Evolutionary conservation across 2,329 filamentous ascomycete genomes (phyloP).

Genomic region (Talaromyces pinophilus): DNA sequence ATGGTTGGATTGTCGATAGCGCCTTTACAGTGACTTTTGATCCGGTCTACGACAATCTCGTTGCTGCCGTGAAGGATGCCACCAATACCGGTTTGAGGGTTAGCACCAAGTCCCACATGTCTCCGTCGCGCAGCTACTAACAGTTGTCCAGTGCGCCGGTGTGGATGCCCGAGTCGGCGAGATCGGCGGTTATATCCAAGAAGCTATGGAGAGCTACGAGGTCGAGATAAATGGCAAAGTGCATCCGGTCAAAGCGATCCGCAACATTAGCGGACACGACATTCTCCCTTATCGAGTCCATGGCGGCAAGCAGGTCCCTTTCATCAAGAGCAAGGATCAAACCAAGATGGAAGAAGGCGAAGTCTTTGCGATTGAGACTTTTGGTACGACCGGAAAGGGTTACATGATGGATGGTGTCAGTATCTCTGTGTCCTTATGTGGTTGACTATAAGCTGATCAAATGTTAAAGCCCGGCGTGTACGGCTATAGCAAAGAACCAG

Average conservation of each 20-base stretch:
- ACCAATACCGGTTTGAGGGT: conserved; percentile 63
- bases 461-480: conserved; percentile 51
- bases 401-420: conserved; percentile 51
- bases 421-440: neutral
- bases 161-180: conserved; percentile 58
- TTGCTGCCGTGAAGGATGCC: conserved; percentile 71
- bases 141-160: conserved; percentile 48
- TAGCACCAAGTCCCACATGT: neutral
- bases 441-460: conserved; percentile 23
- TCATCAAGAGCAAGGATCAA: conserved; percentile 53
- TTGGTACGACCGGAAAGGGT: conserved; percentile 58
- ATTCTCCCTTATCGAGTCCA: conserved; percentile 58
- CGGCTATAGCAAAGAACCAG: conserved; percentile 51
- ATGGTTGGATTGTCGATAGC: conserved; percentile 77
- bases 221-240: conserved; percentile 56
- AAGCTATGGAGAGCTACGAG: conserved; percentile 64
- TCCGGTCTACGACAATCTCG: conserved; percentile 70
- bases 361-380: conserved; percentile 61
- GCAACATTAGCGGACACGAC: conserved; percentile 58
- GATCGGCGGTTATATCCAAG: conserved; percentile 60
- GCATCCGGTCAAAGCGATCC: conserved; percentile 58
- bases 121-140: conserved; percentile 20
- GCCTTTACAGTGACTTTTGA: conserved; percentile 80
- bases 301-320: conserved; percentile 58
- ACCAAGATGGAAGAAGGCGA: conserved; percentile 62